These are phyloP conservation scores for Kwoniella sp. DNA, from an alignment of 768 basidiomycete species.

Conservation along the genomic window DNA sequence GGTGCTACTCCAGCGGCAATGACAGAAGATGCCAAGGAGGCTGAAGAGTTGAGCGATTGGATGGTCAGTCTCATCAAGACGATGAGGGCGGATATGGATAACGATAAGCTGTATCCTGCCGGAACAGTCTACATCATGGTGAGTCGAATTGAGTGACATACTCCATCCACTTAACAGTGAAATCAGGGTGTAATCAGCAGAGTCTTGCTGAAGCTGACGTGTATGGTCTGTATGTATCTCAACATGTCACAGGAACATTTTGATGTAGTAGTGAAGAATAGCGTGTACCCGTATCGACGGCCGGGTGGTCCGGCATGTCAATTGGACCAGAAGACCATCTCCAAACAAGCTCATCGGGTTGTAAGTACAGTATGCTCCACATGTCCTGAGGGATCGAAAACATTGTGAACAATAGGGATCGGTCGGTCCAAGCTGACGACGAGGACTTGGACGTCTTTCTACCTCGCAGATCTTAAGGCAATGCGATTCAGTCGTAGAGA, in stretches of 20 bases:
- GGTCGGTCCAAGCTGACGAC: too few relatives aligned
- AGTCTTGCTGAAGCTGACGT: too few relatives aligned
- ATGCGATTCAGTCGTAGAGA: conserved; percentile 41
- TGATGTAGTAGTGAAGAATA: conserved; percentile 35
- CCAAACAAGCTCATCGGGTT: conserved; percentile 35
- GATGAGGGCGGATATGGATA: conserved; percentile 55
- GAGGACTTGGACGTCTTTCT: too few relatives aligned
- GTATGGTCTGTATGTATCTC: too few relatives aligned
- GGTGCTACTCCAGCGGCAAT: neutral
- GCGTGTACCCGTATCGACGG: neutral
- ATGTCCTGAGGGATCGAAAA: too few relatives aligned
- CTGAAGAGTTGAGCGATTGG: conserved; percentile 52
- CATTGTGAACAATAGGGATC: too few relatives aligned
- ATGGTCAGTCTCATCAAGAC: conserved; percentile 55
- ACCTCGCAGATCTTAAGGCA: conserved; percentile 36
- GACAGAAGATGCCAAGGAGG: conserved; percentile 22
- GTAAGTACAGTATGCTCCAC: conserved; percentile 17
- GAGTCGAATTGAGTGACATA: conserved; percentile 19
- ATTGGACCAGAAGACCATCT: conserved; percentile 11
- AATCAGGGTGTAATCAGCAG: too few relatives aligned
- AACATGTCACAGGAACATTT: conserved; percentile 39
- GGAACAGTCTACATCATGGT: conserved; percentile 53
- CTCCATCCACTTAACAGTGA: too few relatives aligned
- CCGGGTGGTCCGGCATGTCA: neutral
- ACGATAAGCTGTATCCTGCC: conserved; percentile 56